These are phyloP conservation scores for Zychaea mexicana DNA, from an alignment of 371 early-diverging fungal species.

Conservation along the genomic window DNA sequence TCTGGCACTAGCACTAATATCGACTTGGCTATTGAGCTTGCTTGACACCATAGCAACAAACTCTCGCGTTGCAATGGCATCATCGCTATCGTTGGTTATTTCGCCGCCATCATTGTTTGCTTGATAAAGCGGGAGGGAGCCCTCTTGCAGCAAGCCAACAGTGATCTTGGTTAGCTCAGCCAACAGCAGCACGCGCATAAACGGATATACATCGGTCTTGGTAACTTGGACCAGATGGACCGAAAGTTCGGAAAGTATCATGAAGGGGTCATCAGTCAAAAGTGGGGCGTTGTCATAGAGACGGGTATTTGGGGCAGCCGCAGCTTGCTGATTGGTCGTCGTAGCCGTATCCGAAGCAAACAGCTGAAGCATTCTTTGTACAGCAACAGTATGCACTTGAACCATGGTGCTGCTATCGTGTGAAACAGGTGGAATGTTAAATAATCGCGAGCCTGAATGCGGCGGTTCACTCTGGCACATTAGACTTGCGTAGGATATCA, in stretches of 20 bases:
- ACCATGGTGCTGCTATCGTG: slow-evolving; percentile 20
- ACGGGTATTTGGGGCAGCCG: slow-evolving; percentile 6
- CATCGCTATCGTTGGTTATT: slow-evolving; percentile 1
- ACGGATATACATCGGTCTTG: slow-evolving; percentile 63
- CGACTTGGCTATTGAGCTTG: background rate
- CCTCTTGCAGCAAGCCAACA: slow-evolving; percentile 32
- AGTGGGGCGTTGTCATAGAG: slow-evolving; percentile 56
- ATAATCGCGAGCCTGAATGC: slow-evolving; percentile 8
- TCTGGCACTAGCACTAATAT: background rate
- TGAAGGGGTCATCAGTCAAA: slow-evolving; percentile 71
- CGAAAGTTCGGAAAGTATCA: slow-evolving; percentile 63
- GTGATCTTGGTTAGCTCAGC: slow-evolving; percentile 67
- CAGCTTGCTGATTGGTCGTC: slow-evolving; percentile 11
- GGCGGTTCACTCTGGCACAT: slow-evolving; percentile 41
- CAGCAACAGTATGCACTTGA: slow-evolving; percentile 35
- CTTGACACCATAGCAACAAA: slow-evolving; percentile 20
- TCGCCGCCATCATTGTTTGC: background rate
- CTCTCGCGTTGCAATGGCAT: slow-evolving; percentile 25
- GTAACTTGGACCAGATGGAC: slow-evolving; percentile 54
- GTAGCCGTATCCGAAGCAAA: slow-evolving; percentile 31
- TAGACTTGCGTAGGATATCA: slow-evolving; percentile 53
- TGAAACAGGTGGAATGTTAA: slow-evolving; percentile 3
- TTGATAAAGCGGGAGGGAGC: background rate
- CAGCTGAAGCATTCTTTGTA: slow-evolving; percentile 55
- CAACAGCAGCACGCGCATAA: slow-evolving; percentile 63